Evolutionary conservation across 495 filamentous ascomycete genomes (phyloP).

Genomic region (Aspergillus haitiensis): DNA sequence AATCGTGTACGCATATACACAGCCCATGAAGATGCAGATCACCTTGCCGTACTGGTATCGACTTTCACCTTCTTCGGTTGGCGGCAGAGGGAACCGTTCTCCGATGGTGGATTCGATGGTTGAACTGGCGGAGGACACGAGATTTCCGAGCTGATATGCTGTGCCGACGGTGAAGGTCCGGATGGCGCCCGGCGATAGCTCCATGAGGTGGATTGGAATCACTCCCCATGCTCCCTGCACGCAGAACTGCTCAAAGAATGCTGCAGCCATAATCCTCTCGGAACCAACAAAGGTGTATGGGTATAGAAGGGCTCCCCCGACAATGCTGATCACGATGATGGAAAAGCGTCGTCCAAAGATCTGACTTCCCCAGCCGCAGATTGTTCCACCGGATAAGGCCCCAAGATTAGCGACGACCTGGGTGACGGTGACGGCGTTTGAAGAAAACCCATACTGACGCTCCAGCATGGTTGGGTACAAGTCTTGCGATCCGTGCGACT

Average conservation of each 20-base stretch:
- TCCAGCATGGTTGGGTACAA: constrained; percentile 83
- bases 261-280: constrained; percentile 68
- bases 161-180: constrained; percentile 84
- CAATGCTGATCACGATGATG: constrained; percentile 73
- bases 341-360: constrained; percentile 80
- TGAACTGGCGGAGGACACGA: constrained; percentile 73
- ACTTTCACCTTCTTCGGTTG: constrained; percentile 39
- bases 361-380: constrained; percentile 75
- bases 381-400: constrained; percentile 73
- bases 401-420: constrained; percentile 85
- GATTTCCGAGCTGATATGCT: constrained; percentile 81
- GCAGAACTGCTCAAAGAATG: constrained; percentile 92
- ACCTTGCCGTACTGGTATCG: constrained; percentile 86
- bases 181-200: constrained; percentile 77
- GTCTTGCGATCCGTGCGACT: constrained; percentile 89
- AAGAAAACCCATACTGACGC: constrained; percentile 71
- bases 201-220: constrained; percentile 85
- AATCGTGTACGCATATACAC: constrained; percentile 83
- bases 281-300: constrained; percentile 72
- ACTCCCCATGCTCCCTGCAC: constrained; percentile 87
- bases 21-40: constrained; percentile 91
- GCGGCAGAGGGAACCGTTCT: constrained; percentile 72
- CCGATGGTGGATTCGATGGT: constrained; percentile 86
- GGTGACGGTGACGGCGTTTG: constrained; percentile 74
- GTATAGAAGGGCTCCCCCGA: constrained; percentile 78